Evolutionary conservation across 768 basidiomycete genomes (phyloP).

Genomic region (Mycena filopes): DNA sequence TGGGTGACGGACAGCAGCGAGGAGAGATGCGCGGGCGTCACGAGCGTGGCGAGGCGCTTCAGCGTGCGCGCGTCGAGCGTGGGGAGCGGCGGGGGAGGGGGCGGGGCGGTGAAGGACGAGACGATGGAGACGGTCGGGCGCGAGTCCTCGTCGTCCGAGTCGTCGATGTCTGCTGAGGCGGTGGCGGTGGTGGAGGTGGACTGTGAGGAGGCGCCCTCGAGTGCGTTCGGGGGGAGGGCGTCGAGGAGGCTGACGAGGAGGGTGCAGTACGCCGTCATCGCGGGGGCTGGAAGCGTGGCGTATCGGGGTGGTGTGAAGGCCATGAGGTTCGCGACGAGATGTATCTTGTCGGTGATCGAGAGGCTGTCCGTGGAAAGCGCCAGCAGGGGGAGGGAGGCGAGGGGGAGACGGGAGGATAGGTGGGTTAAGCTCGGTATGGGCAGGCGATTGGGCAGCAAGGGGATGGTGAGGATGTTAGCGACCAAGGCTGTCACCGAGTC

Average conservation of each 20-base stretch:
- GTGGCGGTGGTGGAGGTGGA: slow-evolving; percentile 21
- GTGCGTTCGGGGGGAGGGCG: slow-evolving; percentile 59
- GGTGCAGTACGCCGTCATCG: slow-evolving; percentile 63
- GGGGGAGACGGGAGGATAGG: slow-evolving; percentile 74
- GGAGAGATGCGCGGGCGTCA: slow-evolving; percentile 62
- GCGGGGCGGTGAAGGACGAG: slow-evolving; percentile 42
- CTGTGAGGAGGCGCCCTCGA: slow-evolving; percentile 55
- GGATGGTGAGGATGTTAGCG: slow-evolving; percentile 72
- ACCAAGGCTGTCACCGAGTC: slow-evolving; percentile 55
- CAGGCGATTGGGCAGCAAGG: slow-evolving; percentile 81
- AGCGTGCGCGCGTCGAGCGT: slow-evolving; percentile 67
- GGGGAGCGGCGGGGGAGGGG: slow-evolving; percentile 44
- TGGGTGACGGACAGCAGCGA: slow-evolving; percentile 61
- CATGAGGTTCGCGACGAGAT: slow-evolving; percentile 79
- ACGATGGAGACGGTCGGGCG: slow-evolving; percentile 50
- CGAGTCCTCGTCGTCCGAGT: slow-evolving; percentile 44
- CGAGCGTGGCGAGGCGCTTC: slow-evolving; percentile 70
- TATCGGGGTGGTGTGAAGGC: slow-evolving; percentile 75
- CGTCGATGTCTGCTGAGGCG: slow-evolving; percentile 43
- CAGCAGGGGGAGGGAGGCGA: slow-evolving; percentile 46
- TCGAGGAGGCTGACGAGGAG: slow-evolving; percentile 64
- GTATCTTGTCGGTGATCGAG: slow-evolving; percentile 51
- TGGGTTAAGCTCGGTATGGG: slow-evolving; percentile 69
- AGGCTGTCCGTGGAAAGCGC: slow-evolving; percentile 43
- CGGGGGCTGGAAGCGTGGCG: slow-evolving; percentile 52